Evolutionary conservation across 768 basidiomycete genomes (phyloP), one percentile per base, ranked within the genome.

Genomic region (Suillus ampliporus): DNA sequence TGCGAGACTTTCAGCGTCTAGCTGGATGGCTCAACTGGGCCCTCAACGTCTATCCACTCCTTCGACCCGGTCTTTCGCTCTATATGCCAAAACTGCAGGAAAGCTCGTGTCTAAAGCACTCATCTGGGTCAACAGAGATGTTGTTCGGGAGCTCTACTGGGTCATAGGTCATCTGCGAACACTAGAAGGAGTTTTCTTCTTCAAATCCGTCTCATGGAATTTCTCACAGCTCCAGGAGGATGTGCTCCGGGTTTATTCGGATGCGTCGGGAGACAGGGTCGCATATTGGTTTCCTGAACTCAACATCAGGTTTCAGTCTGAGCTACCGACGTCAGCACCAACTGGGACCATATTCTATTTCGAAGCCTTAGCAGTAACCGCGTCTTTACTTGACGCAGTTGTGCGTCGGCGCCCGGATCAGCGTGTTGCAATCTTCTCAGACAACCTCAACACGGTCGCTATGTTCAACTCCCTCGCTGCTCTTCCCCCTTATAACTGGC

Each of bases 21-120:
- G 73, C 72, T 0, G 81, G 82, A 0, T 77, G 72, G 65, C 43
- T 77, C 14, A 83, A 81, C 60, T 83, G 81, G 80, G 57, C 21
- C 61, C 80, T 5, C 23, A 83, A 82, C 56, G 75, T 76, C 2
- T 80, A 68, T 51, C 80, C 81, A 0, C 61, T 76, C 0, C 67
- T 83, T 0, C 66, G 70, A 0, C 82, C 81, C 0, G 70, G 65
- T 0, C 67, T 84, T 0, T 74, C 60, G 62, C 67, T 0, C 3
- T 82, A 0, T 83, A 83, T 61, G 58, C 64, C 0, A 81, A 82
- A 58, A 77, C 76, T 0, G 31, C 62, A 0, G 79, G 79, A 0
- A 78, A 75, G 23, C n/a, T 57, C 0, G 5, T 21, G 0, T 34
- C 15, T 0, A 4, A 4, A 0, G 62, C 64, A 0, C 56, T 48